These are phyloP conservation scores for Thalassiosira livingstoniorum DNA, from an alignment of 352 stramenopile genomes.

Conservation along the genomic window DNA sequence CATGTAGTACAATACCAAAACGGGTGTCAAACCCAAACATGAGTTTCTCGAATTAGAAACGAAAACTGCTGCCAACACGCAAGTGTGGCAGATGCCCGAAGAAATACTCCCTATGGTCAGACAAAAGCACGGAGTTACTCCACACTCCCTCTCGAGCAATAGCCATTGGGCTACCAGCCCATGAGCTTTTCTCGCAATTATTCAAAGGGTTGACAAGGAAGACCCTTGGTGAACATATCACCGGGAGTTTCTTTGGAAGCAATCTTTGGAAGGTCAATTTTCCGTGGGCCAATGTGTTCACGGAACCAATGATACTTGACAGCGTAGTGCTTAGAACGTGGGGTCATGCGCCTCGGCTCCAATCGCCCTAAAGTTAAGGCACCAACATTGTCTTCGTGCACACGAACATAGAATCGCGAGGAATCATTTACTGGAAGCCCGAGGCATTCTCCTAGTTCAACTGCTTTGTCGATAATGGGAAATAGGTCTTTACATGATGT, in stretches of 20 bases:
- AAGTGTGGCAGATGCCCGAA: no score
- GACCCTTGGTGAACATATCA: conserved; percentile 40
- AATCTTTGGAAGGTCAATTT: conserved; percentile 36
- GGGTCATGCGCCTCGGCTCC: neutral
- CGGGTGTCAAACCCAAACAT: no score
- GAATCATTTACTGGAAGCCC: neutral
- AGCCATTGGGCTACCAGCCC: conserved; percentile 18
- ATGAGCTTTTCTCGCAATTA: no score
- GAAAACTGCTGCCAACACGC: no score
- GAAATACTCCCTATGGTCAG: no score
- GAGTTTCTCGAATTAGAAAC: no score
- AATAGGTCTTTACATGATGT: neutral
- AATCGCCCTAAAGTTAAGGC: neutral
- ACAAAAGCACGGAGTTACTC: no score
- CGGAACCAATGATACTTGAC: conserved; percentile 48
- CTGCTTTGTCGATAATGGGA: neutral
- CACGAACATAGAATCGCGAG: neutral
- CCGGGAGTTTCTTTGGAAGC: conserved; percentile 20
- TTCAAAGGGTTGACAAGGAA: conserved; percentile 1
- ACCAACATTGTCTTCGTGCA: conserved; percentile 21
- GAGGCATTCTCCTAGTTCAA: neutral
- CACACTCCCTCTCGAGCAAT: conserved; percentile 29
- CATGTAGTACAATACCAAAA: no score
- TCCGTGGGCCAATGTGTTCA: neutral
- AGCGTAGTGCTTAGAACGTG: conserved; percentile 38